phyloP scores from a whole-genome alignment of 805 yeast species.

The Metschnikowia borealis region DNA sequence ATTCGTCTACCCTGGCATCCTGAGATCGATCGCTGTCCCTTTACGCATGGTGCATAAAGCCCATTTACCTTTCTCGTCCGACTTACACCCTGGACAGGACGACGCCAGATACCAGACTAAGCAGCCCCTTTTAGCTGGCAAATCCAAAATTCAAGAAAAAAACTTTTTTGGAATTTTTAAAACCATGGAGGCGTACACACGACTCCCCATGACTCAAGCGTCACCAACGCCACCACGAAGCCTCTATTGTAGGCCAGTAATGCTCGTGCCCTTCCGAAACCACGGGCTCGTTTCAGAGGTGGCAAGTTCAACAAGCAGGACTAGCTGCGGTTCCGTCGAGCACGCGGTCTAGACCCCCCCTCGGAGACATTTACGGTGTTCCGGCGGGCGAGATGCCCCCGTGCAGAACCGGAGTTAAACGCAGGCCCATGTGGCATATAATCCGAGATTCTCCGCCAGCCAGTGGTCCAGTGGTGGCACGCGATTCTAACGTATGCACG shows the following conservation, averaged over 20 bases:
- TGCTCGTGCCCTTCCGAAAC: background rate
- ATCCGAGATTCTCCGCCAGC: background rate
- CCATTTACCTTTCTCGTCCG: background rate
- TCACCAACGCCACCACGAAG: background rate
- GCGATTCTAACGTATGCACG: background rate
- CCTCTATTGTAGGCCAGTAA: too few species aligned
- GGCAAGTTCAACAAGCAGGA: background rate
- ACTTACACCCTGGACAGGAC: background rate
- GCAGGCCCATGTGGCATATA: background rate
- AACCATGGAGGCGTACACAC: background rate
- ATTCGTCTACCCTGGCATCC: background rate
- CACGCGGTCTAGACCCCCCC: background rate
- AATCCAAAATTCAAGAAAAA: background rate
- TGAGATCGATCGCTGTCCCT: conserved; percentile 1
- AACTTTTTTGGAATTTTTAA: background rate
- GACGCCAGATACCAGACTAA: background rate
- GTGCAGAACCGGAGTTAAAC: background rate
- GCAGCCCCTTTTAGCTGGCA: too few species aligned
- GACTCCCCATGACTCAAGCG: too few species aligned
- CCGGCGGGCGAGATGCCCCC: background rate
- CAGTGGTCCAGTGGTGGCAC: background rate
- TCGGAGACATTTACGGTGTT: background rate
- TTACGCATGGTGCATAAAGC: background rate
- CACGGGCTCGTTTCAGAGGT: background rate
- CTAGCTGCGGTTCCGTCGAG: background rate